phyloP scores from a whole-genome alignment of 805 yeast species.

The Spathaspora arborariae region DNA sequence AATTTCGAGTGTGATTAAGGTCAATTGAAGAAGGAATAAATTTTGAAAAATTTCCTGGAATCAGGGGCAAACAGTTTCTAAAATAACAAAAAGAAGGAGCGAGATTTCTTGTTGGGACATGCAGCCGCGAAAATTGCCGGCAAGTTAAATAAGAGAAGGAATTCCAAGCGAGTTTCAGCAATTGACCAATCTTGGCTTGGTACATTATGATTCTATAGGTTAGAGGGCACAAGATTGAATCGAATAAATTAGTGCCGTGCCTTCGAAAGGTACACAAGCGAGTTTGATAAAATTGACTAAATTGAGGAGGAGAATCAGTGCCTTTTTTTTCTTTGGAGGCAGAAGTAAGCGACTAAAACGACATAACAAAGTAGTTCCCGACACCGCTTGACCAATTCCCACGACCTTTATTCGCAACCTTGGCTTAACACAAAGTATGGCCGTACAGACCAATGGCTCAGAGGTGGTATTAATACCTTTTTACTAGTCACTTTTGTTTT shows the following conservation, averaged over 20 bases:
- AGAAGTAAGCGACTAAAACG: neutral
- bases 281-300: neutral
- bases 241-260: neutral
- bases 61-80: neutral
- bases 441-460: neutral
- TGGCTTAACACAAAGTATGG: neutral
- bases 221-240: neutral
- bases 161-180: neutral
- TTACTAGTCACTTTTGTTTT: neutral
- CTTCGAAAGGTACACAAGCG: neutral
- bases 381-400: neutral
- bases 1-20: neutral
- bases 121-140: neutral
- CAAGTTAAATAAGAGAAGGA: neutral
- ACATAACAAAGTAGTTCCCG: neutral
- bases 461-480: neutral
- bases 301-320: too few relatives aligned
- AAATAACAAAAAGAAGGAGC: neutral
- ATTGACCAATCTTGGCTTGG: neutral
- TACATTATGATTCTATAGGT: neutral
- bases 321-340: too few relatives aligned
- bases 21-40: neutral
- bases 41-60: neutral
- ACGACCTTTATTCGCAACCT: neutral
- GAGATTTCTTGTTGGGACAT: constrained; percentile 1